Evolutionary conservation across 768 basidiomycete species (phyloP).

Genomic region (Auriscalpium orientale): DNA sequence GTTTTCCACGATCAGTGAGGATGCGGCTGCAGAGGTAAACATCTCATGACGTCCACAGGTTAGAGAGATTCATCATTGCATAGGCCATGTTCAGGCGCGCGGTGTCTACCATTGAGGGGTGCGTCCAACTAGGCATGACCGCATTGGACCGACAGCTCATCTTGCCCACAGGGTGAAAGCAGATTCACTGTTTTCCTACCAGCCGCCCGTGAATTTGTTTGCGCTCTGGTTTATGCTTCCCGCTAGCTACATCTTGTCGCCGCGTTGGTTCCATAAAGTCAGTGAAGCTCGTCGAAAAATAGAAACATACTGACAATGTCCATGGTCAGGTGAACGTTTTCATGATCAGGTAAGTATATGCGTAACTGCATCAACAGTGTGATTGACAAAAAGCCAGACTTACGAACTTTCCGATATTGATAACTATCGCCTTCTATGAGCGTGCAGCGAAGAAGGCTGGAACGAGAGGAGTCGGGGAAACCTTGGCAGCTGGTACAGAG

Average conservation of each 20-base stretch:
- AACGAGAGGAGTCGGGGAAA: conserved; percentile 65
- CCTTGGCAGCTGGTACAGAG: conserved; percentile 59
- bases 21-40: conserved; percentile 82
- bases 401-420: conserved; percentile 79
- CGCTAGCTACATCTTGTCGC: conserved; percentile 73
- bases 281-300: conserved; percentile 1
- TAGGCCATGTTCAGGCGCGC: conserved; percentile 94
- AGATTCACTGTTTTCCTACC: conserved; percentile 89
- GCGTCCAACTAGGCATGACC: conserved; percentile 12
- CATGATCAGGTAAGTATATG: conserved; percentile 57
- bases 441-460: conserved; percentile 68
- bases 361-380: not conserved
- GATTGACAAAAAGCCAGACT: conserved; percentile 30
- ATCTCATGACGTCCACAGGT: not conserved
- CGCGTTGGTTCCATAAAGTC: conserved; percentile 98
- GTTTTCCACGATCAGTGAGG: conserved; percentile 87
- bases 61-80: not conserved
- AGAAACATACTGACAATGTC: conserved; percentile 1
- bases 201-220: conserved; percentile 85
- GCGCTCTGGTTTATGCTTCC: conserved; percentile 87
- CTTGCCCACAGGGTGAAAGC: conserved; percentile 60
- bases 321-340: conserved; percentile 69
- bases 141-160: conserved; percentile 5
- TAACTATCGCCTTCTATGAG: conserved; percentile 80
- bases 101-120: conserved; percentile 93